Conservation (phyloP, 139 green algal species). For the Nannochloris sp. region DNA sequence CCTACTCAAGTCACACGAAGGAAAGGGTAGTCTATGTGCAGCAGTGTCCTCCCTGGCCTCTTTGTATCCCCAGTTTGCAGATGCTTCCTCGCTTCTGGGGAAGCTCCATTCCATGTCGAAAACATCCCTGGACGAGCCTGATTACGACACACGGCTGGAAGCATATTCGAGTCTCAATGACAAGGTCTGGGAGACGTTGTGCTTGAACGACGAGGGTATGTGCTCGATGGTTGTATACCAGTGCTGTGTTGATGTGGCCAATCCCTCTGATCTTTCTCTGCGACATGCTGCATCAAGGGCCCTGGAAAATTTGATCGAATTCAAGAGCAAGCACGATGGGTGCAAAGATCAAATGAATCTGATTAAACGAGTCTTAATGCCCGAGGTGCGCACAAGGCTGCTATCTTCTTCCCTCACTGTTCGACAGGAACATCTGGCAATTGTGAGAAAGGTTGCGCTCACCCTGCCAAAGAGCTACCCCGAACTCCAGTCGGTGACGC, state of each 20-base stretch:
- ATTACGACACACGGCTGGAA: slow-evolving; percentile 57
- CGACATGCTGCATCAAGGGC: slow-evolving; percentile 50
- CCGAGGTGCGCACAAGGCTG: slow-evolving; percentile 44
- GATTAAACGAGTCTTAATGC: slow-evolving; percentile 41
- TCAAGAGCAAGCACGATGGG: not conserved
- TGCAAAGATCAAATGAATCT: slow-evolving; percentile 14
- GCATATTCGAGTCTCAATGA: slow-evolving; percentile 44
- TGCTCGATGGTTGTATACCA: slow-evolving; percentile 48
- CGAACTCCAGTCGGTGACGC: slow-evolving; percentile 42
- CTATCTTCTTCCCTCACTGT: slow-evolving; percentile 39
- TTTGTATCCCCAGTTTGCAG: slow-evolving; percentile 23
- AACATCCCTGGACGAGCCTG: slow-evolving; percentile 35
- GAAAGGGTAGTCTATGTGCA: not conserved
- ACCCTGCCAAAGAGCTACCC: slow-evolving; percentile 37
- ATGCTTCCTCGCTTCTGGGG: slow-evolving; percentile 26
- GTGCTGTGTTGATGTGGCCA: slow-evolving; percentile 51
- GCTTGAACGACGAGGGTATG: slow-evolving; percentile 14
- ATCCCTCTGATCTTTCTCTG: slow-evolving; percentile 44
- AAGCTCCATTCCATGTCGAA: slow-evolving; percentile 42
- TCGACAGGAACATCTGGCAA: slow-evolving; percentile 59
- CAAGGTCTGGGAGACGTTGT: slow-evolving; percentile 33
- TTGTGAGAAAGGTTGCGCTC: slow-evolving; percentile 48
- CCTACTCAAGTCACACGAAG: too few species aligned
- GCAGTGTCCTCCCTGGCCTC: slow-evolving; percentile 38
- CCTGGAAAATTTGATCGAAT: not conserved